These are phyloP conservation scores for Aureobasidium sp. DNA, from an alignment of 2,329 filamentous ascomycete genomes.

Conservation along the genomic window DNA sequence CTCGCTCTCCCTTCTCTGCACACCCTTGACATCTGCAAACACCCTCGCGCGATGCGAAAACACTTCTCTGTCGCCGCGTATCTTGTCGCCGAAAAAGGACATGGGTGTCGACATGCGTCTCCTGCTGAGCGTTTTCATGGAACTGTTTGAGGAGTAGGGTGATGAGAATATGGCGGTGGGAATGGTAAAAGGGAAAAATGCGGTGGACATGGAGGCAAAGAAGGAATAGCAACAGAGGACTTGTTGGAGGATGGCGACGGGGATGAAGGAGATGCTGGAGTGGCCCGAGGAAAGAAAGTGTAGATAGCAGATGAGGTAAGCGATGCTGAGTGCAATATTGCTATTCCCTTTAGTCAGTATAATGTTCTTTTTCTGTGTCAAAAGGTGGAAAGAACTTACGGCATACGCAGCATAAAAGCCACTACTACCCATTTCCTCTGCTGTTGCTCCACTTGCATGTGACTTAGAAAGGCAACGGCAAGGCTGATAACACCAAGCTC, in stretches of 20 bases:
- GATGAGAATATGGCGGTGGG: neutral
- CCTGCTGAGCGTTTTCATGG: neutral
- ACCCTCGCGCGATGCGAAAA: neutral
- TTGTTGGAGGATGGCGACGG: neutral
- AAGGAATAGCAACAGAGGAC: neutral
- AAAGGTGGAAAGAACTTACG: neutral
- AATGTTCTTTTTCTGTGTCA: neutral
- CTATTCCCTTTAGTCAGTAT: neutral
- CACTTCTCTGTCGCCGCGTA: neutral
- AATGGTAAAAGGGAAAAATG: neutral
- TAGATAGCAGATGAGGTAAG: neutral
- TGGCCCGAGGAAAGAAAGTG: neutral
- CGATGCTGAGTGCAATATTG: neutral
- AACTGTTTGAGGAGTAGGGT: neutral
- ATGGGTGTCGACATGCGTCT: neutral
- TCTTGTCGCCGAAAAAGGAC: constrained; percentile 4
- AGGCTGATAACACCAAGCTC: neutral
- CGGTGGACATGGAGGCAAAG: neutral
- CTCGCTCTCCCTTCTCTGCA: neutral
- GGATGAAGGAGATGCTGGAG: neutral
- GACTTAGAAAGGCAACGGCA: neutral
- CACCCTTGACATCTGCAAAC: neutral
- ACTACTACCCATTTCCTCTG: neutral
- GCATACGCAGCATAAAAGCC: neutral
- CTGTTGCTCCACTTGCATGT: neutral